phyloP scores from a whole-genome alignment of 2,329 filamentous ascomycete species.

The Plenodomus tracheiphilus region DNA sequence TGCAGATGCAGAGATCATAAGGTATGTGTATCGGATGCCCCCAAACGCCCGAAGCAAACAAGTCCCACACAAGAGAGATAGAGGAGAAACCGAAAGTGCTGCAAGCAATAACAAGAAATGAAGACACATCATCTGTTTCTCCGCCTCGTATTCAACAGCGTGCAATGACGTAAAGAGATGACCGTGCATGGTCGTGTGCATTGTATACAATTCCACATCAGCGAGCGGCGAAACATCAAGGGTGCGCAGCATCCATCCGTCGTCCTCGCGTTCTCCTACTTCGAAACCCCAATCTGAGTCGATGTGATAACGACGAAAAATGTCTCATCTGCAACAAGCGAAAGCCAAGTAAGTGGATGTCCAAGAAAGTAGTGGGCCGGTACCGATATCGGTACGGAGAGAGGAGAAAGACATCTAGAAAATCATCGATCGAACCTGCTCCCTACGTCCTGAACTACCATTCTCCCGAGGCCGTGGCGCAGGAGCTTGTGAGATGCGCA shows the following conservation, averaged over 20 bases:
- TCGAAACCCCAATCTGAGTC: conserved; percentile 29
- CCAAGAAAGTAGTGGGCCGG: conserved; percentile 17
- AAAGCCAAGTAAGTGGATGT: conserved; percentile 31
- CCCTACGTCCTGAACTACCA: conserved; percentile 31
- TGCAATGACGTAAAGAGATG: neutral
- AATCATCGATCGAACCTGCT: conserved; percentile 49
- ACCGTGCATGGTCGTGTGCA: neutral
- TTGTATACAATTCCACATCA: neutral
- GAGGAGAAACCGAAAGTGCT: conserved; percentile 2
- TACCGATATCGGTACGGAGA: conserved; percentile 25
- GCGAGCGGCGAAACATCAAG: neutral
- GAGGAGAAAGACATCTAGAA: conserved; percentile 30
- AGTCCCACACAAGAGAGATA: conserved; percentile 4
- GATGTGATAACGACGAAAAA: conserved; percentile 16
- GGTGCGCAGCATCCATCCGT: conserved; percentile 22
- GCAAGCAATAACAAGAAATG: neutral
- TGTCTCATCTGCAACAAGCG: conserved; percentile 28
- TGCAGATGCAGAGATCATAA: conserved; percentile 19
- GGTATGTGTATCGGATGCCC: neutral
- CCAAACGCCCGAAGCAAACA: conserved; percentile 3
- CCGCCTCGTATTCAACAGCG: conserved; percentile 1
- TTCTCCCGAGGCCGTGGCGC: conserved; percentile 41
- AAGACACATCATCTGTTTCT: neutral
- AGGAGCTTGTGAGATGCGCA: conserved; percentile 28
- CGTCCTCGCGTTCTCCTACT: conserved; percentile 6